Percentiles rank a stretch among this genome's conserved stretches.
These are phyloP conservation scores for Pythium graminicola DNA, from an alignment of 352 stramenopile species.

Conservation along the genomic window DNA sequence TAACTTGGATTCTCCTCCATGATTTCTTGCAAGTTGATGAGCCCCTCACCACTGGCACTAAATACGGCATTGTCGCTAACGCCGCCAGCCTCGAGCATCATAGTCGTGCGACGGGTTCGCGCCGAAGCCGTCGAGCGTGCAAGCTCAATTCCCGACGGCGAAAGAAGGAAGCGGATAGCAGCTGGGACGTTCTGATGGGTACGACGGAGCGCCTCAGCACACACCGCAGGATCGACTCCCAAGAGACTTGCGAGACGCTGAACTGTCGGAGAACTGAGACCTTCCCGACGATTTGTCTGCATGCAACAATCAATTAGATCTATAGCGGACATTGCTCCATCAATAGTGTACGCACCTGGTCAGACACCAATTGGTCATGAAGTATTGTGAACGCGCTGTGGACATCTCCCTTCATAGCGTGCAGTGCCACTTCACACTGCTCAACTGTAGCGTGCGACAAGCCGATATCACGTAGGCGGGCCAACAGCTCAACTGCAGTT, in stretches of 20 bases:
- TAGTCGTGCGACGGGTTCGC: no score
- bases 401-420: slow-evolving; percentile 17
- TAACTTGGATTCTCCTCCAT: slow-evolving; percentile 81
- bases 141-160: slow-evolving; percentile 28
- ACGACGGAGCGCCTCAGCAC: slow-evolving; percentile 47
- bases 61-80: neutral
- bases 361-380: slow-evolving; percentile 14
- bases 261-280: slow-evolving; percentile 30
- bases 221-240: slow-evolving; percentile 40
- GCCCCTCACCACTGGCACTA: slow-evolving; percentile 6
- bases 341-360: slow-evolving; percentile 12
- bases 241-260: slow-evolving; percentile 47
- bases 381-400: slow-evolving; percentile 20
- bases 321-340: no score
- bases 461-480: slow-evolving; percentile 2
- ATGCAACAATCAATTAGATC: neutral
- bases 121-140: slow-evolving; percentile 1
- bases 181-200: slow-evolving; percentile 42
- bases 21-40: slow-evolving; percentile 60
- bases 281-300: slow-evolving; percentile 10
- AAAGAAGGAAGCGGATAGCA: slow-evolving; percentile 57
- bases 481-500: slow-evolving; percentile 8
- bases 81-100: neutral
- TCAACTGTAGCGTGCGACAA: slow-evolving; percentile 7
- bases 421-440: slow-evolving; percentile 21